Conservation (phyloP, 1,284 basidiomycete genomes). For the Lentinula novae-zelandiae region DNA sequence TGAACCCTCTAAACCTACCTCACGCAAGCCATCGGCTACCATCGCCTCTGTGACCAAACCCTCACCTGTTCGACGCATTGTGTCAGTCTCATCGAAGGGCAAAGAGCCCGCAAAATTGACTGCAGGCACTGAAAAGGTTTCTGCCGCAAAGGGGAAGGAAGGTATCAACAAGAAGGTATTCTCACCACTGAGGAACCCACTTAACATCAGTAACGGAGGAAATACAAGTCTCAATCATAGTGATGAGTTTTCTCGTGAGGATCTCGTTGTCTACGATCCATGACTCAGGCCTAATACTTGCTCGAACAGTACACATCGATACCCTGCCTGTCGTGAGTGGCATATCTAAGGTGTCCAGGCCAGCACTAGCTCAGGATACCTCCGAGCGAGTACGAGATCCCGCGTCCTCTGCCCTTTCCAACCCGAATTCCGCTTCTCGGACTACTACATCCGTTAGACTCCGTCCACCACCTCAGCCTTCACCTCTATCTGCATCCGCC, state of each 20-base stretch:
- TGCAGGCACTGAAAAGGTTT: background rate
- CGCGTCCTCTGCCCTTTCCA: background rate
- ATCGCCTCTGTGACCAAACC: constrained; percentile 6
- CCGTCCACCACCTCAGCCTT: background rate
- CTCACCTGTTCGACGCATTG: constrained; percentile 1
- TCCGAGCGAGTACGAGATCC: background rate
- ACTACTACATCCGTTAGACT: background rate
- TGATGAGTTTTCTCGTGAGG: constrained; percentile 27
- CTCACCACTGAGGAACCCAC: constrained; percentile 39
- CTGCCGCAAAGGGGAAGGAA: background rate
- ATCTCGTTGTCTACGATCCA: background rate
- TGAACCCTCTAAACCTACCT: background rate
- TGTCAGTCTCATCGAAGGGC: background rate
- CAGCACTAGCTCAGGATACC: background rate
- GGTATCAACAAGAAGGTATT: constrained; percentile 28
- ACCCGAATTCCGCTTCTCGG: background rate
- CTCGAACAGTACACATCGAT: constrained; percentile 21
- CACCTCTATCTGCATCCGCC: background rate
- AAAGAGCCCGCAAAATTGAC: background rate
- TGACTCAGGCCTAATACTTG: background rate
- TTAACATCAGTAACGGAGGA: constrained; percentile 31
- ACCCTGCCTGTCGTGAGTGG: constrained; percentile 13
- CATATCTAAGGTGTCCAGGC: constrained; percentile 3
- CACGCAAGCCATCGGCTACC: constrained; percentile 6
- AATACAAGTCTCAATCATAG: constrained; percentile 14